Base-by-base conservation (phyloP, 1,284 basidiomycete genomes). In the Peniophora sp. region DNA sequence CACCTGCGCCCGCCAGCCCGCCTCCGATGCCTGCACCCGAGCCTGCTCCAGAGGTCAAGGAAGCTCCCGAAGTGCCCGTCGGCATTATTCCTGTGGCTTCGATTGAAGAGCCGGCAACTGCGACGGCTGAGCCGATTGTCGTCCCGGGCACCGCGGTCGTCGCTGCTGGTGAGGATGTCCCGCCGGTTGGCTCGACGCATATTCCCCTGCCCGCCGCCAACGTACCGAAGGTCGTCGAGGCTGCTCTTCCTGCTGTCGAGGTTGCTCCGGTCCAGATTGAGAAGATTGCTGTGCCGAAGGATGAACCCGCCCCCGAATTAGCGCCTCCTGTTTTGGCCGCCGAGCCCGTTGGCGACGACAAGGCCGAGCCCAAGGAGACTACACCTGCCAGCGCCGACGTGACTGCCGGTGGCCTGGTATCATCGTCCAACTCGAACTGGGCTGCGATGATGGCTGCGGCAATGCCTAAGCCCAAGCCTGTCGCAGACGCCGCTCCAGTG, bases 401-500 rank as follows among this genome's bases (percentile, higher is more conserved):
- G 5, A 32, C 27, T 32, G 27, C 27, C 27, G 27, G 27, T 32
- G 27, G 27, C 12, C 27, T 32, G 6, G 27, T 32, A 6, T 32
- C 27, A 12, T 32, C 27, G 27, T 32, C 27, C 6, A 32, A 32
- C 27, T 32, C 27, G 6, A 32, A 32, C 27, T 32, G 27, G 27
- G 27, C 27, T 32, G 27, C 27, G 6, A 32, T 32, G 27, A 32
- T 32, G 27, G 27, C 27, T 32, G 27, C 27, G 27, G 27, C 27
- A 12, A 32, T 32, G 27, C 27, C 27, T 12, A 32, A 32, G 27
- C 63, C 64, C 2, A 32, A 32, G 27, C 27, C 27, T 32, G 53
- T 64, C 17, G 61, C 63, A 10, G 57, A 59, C 1, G 57, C 53
- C n/a, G 53, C 56, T 2, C 19, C 49, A 2, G 25, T 56, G 9